These are phyloP conservation scores for Citrullus colocynthis DNA, from an alignment of 306 rosid genomes.

Conservation along the genomic window DNA sequence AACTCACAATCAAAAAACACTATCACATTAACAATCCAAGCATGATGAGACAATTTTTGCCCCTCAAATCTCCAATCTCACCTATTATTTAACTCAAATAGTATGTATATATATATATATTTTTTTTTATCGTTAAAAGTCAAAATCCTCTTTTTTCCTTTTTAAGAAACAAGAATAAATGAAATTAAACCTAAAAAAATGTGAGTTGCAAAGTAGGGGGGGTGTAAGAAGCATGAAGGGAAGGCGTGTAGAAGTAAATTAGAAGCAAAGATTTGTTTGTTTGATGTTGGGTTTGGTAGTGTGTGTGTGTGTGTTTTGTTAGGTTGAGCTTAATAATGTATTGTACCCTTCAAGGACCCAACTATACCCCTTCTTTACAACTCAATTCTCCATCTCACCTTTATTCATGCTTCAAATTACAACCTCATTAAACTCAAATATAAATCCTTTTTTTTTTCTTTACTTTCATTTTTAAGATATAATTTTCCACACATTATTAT, in stretches of 20 bases:
- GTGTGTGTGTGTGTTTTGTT: neutral
- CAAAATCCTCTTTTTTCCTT: neutral
- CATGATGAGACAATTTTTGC: no score
- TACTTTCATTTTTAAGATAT: neutral
- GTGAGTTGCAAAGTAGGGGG: neutral
- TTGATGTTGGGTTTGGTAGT: neutral
- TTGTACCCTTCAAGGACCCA: neutral
- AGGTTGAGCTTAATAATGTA: neutral
- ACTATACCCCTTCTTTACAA: slow-evolving; percentile 1
- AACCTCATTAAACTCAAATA: neutral
- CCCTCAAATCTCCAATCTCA: no score
- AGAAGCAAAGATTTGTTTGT: slow-evolving; percentile 1
- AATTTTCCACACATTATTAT: neutral
- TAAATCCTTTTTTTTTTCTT: neutral
- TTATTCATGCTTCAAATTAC: neutral
- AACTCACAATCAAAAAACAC: no score
- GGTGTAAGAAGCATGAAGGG: neutral
- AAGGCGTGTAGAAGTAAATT: neutral
- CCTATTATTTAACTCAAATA: no score
- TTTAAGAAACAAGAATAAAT: neutral
- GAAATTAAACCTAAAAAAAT: neutral
- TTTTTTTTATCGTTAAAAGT: no score
- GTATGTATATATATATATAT: no score
- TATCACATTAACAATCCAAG: no score
- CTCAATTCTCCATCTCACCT: neutral